Evolutionary conservation across 331 rosid genomes (phyloP), one percentile per base, ranked within the genome.

Genomic region (Spiraea crenata): DNA sequence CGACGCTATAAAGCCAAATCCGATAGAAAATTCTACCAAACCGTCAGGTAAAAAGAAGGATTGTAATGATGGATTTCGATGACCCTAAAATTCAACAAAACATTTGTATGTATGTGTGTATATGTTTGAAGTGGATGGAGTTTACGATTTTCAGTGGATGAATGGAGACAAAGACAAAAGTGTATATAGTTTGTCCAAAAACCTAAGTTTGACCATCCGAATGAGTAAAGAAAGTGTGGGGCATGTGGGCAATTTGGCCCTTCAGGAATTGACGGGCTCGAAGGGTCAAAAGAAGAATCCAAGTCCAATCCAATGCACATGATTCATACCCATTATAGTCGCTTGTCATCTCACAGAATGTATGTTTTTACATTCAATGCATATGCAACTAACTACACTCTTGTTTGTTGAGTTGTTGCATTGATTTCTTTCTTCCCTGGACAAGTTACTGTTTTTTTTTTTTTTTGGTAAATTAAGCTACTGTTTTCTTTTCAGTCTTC

Each of bases 291-390:
- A 39, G 63, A 39, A 60, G 63, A 39, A 60, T 1, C n/a, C 25
- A n/a, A 67, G 72, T 25, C 31, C 35, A 67, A 40, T 5, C 25
- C 49, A 68, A 11, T 3, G 5, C 19, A 20, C 12, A 0, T 51
- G 14, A 52, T 40, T 54, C 5, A 15, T 31, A 31, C 72, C 11
- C 50, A 51, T 38, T 20, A 37, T 7, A 38, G 10, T 11, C 46
- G 59, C 6, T 17, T 20, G 45, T 68, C 39, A 51, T 52, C 63
- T 37, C 17, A 52, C n/a, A 6, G 34, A 52, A 68, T 52, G 63
- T 19, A 68, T 39, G 73, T 39, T n/a, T 67, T 8, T 46, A 9
- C 19, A 37, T 50, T 67, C 71, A 67, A 67, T 52, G 73, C 50
- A 68, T 34, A 11, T 4, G 8, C 73, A 51, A 9, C 49, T 42